Conservation (phyloP, 139 green algal genomes). For the Picochlorum costavermella region DNA sequence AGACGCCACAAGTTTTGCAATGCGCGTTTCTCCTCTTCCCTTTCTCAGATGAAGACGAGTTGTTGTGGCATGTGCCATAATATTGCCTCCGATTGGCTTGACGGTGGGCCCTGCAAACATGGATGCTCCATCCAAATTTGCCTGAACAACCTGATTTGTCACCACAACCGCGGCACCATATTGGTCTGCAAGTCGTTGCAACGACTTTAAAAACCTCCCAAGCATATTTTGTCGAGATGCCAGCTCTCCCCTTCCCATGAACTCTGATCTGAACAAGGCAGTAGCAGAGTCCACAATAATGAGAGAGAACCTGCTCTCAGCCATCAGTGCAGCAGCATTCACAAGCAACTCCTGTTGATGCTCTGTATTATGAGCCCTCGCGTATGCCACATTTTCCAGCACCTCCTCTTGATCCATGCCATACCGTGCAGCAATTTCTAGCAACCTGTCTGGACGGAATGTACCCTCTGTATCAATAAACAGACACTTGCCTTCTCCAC, state of each 20-base stretch:
- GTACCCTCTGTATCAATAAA: constrained; percentile 99
- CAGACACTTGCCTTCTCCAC: constrained; percentile 93
- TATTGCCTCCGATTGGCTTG: constrained; percentile 99
- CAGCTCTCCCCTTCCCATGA: constrained; percentile 82
- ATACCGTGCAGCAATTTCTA: constrained; percentile 87
- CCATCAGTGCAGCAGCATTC: constrained; percentile 86
- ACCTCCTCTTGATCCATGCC: constrained; percentile 79
- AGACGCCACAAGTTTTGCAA: constrained; percentile 76
- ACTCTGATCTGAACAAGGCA: constrained; percentile 83
- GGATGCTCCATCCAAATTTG: constrained; percentile 79
- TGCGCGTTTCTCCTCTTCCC: constrained; percentile 75
- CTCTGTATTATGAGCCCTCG: constrained; percentile 96
- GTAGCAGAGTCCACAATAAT: constrained; percentile 95
- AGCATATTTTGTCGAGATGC: constrained; percentile 74
- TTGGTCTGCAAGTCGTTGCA: constrained; percentile 90
- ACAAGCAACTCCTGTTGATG: constrained; percentile 89
- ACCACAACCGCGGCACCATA: constrained; percentile 93
- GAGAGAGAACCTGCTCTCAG: constrained; percentile 83
- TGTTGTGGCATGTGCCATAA: constrained; percentile 99
- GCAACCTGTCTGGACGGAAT: constrained; percentile 80
- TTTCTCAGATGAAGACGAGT: constrained; percentile 90
- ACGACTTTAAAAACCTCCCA: constrained; percentile 76
- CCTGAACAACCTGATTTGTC: constrained; percentile 95
- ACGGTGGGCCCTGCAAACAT: constrained; percentile 87
- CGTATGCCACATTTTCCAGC: constrained; percentile 97